Percentiles rank a stretch among this genome's conserved stretches.
Conservation (phyloP, 768 basidiomycete species). For the Leucosporidium creatinivorum region DNA sequence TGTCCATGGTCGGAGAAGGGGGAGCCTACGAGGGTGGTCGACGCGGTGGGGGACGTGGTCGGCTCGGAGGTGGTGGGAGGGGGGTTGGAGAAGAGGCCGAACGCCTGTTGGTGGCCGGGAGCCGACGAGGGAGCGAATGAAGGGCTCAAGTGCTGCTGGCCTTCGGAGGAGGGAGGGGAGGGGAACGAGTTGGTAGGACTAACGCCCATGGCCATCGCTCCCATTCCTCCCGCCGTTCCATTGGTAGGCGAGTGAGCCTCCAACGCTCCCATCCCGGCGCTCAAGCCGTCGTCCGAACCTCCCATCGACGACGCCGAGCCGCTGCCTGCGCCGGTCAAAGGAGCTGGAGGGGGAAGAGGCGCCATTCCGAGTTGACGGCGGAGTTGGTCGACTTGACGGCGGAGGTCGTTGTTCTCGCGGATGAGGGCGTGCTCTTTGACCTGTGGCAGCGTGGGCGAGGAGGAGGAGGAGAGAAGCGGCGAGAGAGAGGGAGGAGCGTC, state of each 20-base stretch:
- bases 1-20: background rate
- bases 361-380: constrained; percentile 66
- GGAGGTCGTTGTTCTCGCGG: constrained; percentile 76
- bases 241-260: background rate
- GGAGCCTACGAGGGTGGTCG: background rate
- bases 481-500: no score
- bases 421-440: constrained; percentile 74
- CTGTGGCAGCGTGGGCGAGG: constrained; percentile 42
- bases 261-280: no score
- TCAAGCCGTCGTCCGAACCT: background rate
- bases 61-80: background rate
- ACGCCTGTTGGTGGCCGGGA: background rate
- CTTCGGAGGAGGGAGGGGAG: background rate
- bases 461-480: no score
- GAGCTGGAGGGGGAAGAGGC: constrained; percentile 24
- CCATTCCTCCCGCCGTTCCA: no score
- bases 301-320: background rate
- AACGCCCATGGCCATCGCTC: no score
- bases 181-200: background rate
- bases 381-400: constrained; percentile 90
- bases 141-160: background rate
- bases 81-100: background rate
- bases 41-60: no score
- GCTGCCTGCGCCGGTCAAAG: no score
- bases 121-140: background rate